Evolutionary conservation across 1,139 yeast species (phyloP).

Genomic region (Suhomyces panamericanus): DNA sequence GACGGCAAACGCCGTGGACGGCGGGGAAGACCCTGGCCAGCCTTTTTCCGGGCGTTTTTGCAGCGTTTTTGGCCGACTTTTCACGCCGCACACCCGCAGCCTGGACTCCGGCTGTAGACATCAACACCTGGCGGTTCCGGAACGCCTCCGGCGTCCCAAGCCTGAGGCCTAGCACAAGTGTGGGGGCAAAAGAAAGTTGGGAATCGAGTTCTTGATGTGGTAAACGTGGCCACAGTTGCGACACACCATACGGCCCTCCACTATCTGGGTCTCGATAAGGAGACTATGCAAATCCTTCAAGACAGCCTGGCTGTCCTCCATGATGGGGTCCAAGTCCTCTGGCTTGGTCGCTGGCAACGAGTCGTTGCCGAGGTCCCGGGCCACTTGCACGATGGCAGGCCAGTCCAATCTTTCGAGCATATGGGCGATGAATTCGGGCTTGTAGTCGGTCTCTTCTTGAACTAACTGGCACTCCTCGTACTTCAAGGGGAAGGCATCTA

Average conservation of each 20-base stretch:
- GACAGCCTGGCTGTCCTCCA: constrained; percentile 61
- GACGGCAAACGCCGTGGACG: background rate
- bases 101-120: background rate
- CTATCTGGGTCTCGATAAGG: constrained; percentile 79
- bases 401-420: constrained; percentile 86
- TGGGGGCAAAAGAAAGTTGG: constrained; percentile 92
- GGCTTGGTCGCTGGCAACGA: constrained; percentile 68
- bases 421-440: constrained; percentile 74
- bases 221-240: constrained; percentile 83
- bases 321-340: constrained; percentile 51
- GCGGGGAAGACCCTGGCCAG: background rate
- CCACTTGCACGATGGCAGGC: constrained; percentile 78
- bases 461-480: constrained; percentile 72
- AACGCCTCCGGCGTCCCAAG: too few relatives aligned
- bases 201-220: constrained; percentile 88
- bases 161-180: constrained; percentile 47
- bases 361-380: constrained; percentile 70
- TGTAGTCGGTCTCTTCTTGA: constrained; percentile 78
- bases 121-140: background rate
- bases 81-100: background rate
- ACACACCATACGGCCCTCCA: constrained; percentile 88
- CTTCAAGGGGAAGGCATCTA: constrained; percentile 77
- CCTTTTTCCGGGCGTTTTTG: background rate
- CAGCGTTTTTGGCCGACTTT: background rate
- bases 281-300: constrained; percentile 75